Conservation (phyloP, 1,139 yeast species). For the Geotrichum aggregatum region DNA sequence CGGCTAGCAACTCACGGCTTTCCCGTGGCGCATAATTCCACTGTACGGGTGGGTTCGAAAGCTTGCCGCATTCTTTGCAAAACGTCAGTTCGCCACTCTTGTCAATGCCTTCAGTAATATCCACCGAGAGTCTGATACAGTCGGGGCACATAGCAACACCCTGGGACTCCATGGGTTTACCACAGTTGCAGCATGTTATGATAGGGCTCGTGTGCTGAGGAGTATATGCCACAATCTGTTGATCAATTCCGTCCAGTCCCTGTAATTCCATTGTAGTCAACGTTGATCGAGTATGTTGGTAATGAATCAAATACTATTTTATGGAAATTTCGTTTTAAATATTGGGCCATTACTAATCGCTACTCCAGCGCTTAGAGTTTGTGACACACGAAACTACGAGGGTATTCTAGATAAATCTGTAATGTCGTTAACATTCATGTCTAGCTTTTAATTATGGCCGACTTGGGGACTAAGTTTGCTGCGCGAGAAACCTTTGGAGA, state of each 20-base stretch:
- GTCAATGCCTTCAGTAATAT: conserved; percentile 91
- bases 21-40: conserved; percentile 93
- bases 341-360: neutral
- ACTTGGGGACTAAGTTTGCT: conserved; percentile 35
- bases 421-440: neutral
- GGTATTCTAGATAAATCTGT: neutral
- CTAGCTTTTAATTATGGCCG: conserved; percentile 16
- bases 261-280: conserved; percentile 7
- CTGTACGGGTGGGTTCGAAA: conserved; percentile 84
- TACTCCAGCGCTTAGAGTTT: neutral
- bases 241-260: conserved; percentile 12
- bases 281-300: neutral
- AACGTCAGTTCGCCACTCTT: conserved; percentile 86
- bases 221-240: conserved; percentile 27
- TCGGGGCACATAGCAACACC: conserved; percentile 96
- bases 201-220: conserved; percentile 59
- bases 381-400: neutral
- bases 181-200: conserved; percentile 95
- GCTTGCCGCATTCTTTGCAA: conserved; percentile 94
- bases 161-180: conserved; percentile 87
- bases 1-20: conserved; percentile 83
- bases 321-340: neutral
- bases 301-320: neutral
- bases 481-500: conserved; percentile 69
- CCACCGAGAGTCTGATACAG: conserved; percentile 90